Evolutionary conservation across 176 grass and related monocot species (phyloP), one percentile per base, ranked within the genome.

Genomic region (Hsuehochloa calcarea): DNA sequence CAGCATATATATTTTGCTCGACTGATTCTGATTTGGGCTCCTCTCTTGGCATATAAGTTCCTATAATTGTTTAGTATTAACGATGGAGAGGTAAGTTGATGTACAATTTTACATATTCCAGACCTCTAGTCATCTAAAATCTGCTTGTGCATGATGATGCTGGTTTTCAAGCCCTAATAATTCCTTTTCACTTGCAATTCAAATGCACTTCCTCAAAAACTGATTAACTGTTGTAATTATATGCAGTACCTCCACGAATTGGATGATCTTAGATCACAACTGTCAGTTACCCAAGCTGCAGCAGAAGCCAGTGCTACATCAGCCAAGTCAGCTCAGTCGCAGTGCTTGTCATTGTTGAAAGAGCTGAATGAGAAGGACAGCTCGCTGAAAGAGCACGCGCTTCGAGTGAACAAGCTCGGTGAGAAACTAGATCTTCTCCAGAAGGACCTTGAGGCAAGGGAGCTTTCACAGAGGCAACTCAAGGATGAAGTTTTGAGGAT

Each of bases 271-370:
- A 91, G 91, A 88, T 91, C 82, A 35, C 85, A 90, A 66, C 56
- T 97, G 11, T 91, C 87, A 26, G 55, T 84, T 47, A 97, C 91
- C 27, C 92, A 54, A 75, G 92, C 89, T 54, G 95, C 89, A 34
- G 93, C 95, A 59, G 95, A 95, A 68, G 91, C 88, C 34, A 97
- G 92, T 86, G 88, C 79, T 84, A 86, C 82, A 89, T 93, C 92
- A 49, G 95, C 95, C 17, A 80, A 91, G 61, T 93, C 87, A 65
- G 90, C 95, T 29, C 81, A 92, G 86, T 50, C 82, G 39, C 93
- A 95, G 45, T 95, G 91, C 80, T 60, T 91, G 39, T 81, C 71
- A 43, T 84, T 93, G 51, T 77, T 93, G 62, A 89, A 83, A 90
- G 93, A 98, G 52, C 68, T 98, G 63, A 89, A 93, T 59, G 96